Conservation (phyloP, 1,139 yeast species). For the Meyerozyma sp. region DNA sequence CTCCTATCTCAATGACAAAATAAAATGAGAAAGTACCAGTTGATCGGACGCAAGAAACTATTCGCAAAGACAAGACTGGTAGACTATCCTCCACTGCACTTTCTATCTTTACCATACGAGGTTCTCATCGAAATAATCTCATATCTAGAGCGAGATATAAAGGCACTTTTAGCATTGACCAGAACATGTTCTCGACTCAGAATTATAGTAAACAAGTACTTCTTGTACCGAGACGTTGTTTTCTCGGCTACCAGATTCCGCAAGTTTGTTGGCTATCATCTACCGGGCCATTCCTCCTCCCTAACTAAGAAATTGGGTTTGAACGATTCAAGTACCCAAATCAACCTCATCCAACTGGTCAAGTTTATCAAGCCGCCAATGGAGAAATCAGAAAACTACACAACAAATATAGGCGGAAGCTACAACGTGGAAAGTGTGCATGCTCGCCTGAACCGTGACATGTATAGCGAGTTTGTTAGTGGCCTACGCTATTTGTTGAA, state of each 20-base stretch:
- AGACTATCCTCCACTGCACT: conserved; percentile 23
- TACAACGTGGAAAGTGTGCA: conserved; percentile 25
- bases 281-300: conserved; percentile 13
- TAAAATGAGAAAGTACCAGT: conserved; percentile 26
- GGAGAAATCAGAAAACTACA: conserved; percentile 16
- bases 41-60: conserved; percentile 32
- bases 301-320: conserved; percentile 14
- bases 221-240: conserved; percentile 27
- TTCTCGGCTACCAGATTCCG: conserved; percentile 24
- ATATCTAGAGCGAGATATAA: conserved; percentile 12
- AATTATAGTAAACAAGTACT: conserved; percentile 28
- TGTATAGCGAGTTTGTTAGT: neutral
- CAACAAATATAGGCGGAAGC: conserved; percentile 35
- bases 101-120: conserved; percentile 40
- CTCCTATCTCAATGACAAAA: neutral
- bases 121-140: conserved; percentile 29
- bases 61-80: conserved; percentile 8
- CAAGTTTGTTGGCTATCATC: conserved; percentile 27
- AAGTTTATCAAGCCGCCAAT: conserved; percentile 34
- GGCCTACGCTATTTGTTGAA: conserved; percentile 4
- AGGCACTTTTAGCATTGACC: conserved; percentile 24
- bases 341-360: conserved; percentile 20
- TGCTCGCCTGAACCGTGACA: neutral
- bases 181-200: conserved; percentile 33
- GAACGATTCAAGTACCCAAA: conserved; percentile 26